A percentile compares a stretch with the other conserved stretches of the same genome.
Conservation (phyloP, 257 asterid species). For the Solanum corneliomulleri region DNA sequence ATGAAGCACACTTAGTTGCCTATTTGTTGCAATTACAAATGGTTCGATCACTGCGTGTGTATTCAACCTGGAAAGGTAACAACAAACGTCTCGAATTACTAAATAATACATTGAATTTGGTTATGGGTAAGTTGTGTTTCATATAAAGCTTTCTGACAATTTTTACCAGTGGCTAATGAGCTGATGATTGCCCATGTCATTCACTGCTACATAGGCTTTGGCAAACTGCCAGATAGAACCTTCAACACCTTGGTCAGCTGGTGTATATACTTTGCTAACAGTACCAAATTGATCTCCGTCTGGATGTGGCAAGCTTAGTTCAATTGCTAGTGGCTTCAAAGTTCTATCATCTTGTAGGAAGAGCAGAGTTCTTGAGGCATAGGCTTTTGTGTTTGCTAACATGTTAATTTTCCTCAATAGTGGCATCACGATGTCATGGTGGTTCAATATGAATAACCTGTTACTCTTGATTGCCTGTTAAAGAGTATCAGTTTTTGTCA, state of each 20-base stretch:
- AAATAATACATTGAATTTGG: not conserved
- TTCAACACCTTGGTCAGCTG: slow-evolving; percentile 48
- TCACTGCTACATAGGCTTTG: slow-evolving; percentile 64
- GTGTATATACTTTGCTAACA: slow-evolving; percentile 43
- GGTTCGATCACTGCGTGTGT: slow-evolving; percentile 64
- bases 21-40: slow-evolving; percentile 50
- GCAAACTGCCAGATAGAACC: slow-evolving; percentile 66
- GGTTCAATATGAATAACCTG: slow-evolving; percentile 22
- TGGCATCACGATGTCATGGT: slow-evolving; percentile 38
- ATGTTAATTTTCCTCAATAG: slow-evolving; percentile 47
- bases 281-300: not conserved
- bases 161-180: slow-evolving; percentile 69
- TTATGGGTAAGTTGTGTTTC: not conserved
- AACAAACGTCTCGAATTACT: not conserved
- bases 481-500: not conserved
- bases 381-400: slow-evolving; percentile 28
- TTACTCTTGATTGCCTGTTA: slow-evolving; percentile 39
- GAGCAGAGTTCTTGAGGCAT: slow-evolving; percentile 64
- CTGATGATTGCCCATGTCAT: slow-evolving; percentile 69
- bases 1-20: slow-evolving; percentile 51
- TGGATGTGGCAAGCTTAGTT: not conserved
- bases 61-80: slow-evolving; percentile 23
- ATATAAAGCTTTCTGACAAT: not conserved
- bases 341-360: slow-evolving; percentile 17
- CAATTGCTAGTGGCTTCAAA: not conserved